Conservation (phyloP, 352 stramenopile genomes). For the Peronospora tabacina region DNA sequence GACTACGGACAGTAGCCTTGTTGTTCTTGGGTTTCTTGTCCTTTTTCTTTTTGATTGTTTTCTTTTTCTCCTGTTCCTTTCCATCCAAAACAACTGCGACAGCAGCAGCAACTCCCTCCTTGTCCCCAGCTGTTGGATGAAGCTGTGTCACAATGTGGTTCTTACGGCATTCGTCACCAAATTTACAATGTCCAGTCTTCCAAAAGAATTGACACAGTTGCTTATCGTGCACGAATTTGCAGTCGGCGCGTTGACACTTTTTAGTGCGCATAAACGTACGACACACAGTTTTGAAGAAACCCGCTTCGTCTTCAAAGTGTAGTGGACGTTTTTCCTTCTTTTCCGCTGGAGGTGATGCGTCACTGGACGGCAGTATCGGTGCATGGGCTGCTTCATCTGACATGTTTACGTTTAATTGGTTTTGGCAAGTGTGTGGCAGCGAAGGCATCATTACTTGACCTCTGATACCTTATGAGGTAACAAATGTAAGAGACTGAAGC, state of each 20-base stretch:
- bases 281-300: conserved; percentile 56
- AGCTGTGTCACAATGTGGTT: conserved; percentile 48
- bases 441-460: neutral
- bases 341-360: conserved; percentile 3
- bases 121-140: conserved; percentile 7
- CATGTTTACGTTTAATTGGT: conserved; percentile 11
- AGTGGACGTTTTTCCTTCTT: conserved; percentile 14
- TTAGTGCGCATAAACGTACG: conserved; percentile 42
- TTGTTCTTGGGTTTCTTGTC: conserved; percentile 9
- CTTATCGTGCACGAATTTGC: conserved; percentile 49
- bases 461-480: neutral
- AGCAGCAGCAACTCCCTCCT: neutral
- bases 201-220: conserved; percentile 43
- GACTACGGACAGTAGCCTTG: conserved; percentile 2
- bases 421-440: conserved; percentile 2
- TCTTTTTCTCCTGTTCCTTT: conserved; percentile 25
- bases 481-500: neutral
- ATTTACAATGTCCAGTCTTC: conserved; percentile 44
- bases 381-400: conserved; percentile 6
- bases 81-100: neutral
- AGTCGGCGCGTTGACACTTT: conserved; percentile 28
- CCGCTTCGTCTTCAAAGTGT: conserved; percentile 46
- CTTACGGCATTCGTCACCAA: conserved; percentile 39
- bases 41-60: conserved; percentile 6
- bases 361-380: conserved; percentile 1